Percentiles rank a stretch among this genome's conserved stretches.
Conservation (phyloP, 352 stramenopile species). For the Halophytophthora polymorphica region DNA sequence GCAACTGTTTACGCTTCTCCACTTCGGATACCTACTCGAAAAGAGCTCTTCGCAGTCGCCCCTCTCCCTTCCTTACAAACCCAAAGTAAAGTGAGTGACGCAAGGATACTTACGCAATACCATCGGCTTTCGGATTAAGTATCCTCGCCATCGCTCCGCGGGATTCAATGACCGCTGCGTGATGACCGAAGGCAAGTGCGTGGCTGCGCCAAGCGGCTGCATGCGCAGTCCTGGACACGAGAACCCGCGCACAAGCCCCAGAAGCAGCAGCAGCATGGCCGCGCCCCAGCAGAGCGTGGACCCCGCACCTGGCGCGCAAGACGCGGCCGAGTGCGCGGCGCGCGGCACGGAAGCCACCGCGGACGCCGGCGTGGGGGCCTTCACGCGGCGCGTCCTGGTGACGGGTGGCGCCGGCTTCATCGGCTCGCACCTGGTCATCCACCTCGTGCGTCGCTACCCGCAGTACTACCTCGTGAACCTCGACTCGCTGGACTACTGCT, state of each 20-base stretch:
- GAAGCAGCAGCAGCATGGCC: neutral
- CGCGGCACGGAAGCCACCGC: neutral
- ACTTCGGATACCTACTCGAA: too few species aligned
- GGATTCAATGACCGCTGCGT: too few species aligned
- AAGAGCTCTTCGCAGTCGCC: too few species aligned
- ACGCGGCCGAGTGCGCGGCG: too few species aligned
- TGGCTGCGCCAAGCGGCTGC: neutral
- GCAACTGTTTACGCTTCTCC: too few species aligned
- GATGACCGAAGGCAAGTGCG: too few species aligned
- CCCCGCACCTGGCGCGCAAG: too few species aligned
- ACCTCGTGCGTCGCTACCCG: constrained; percentile 96
- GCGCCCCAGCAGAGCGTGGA: neutral
- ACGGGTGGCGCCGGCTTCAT: constrained; percentile 97
- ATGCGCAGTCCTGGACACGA: neutral
- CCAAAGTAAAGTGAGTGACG: too few species aligned
- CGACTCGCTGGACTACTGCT: constrained; percentile 89
- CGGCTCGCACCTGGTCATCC: constrained; percentile 95
- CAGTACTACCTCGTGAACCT: constrained; percentile 97
- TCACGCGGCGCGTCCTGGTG: constrained; percentile 93
- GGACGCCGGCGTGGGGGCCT: constrained; percentile 5
- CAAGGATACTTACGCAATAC: too few species aligned
- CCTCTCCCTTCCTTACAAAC: too few species aligned
- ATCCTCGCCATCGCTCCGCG: too few species aligned
- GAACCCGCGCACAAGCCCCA: neutral
- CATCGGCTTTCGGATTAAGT: too few species aligned